phyloP scores from a whole-genome alignment of 108 stramenopile species.

The Fragilaria crotonensis region DNA sequence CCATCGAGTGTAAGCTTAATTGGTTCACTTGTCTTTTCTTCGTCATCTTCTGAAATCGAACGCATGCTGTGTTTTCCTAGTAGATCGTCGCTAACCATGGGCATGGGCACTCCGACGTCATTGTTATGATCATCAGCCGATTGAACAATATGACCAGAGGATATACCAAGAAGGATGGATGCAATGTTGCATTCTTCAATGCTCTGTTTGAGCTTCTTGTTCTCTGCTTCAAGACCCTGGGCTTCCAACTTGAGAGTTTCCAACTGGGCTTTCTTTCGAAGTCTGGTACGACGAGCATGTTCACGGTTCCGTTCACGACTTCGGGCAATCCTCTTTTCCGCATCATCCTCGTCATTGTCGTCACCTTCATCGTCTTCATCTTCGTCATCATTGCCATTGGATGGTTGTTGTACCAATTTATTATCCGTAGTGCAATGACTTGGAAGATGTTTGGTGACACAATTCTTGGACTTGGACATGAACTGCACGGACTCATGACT shows the following conservation, averaged over 20 bases:
- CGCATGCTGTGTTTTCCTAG: conserved; percentile 65
- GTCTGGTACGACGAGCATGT: conserved; percentile 82
- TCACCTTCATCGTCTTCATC: no score
- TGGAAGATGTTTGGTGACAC: background rate
- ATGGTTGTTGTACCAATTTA: background rate
- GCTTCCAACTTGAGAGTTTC: conserved; percentile 66
- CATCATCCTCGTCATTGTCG: conserved; percentile 24
- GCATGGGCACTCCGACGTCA: background rate
- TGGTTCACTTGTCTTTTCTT: conserved; percentile 21
- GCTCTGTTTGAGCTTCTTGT: conserved; percentile 53
- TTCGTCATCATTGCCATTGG: no score
- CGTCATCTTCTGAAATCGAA: conserved; percentile 43
- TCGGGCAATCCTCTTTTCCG: conserved; percentile 40
- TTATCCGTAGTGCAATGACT: background rate
- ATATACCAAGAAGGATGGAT: conserved; percentile 68
- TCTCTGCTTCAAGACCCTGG: conserved; percentile 59
- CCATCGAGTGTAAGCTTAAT: conserved; percentile 65
- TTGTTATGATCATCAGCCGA: background rate
- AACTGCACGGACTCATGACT: background rate
- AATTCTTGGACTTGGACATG: no score
- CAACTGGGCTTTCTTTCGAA: conserved; percentile 86
- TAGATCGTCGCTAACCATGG: conserved; percentile 15
- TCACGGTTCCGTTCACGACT: conserved; percentile 89
- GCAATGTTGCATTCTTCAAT: conserved; percentile 83
- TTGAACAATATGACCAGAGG: no score